Conservation (phyloP, 306 rosid genomes). For the Datisca glomerata region DNA sequence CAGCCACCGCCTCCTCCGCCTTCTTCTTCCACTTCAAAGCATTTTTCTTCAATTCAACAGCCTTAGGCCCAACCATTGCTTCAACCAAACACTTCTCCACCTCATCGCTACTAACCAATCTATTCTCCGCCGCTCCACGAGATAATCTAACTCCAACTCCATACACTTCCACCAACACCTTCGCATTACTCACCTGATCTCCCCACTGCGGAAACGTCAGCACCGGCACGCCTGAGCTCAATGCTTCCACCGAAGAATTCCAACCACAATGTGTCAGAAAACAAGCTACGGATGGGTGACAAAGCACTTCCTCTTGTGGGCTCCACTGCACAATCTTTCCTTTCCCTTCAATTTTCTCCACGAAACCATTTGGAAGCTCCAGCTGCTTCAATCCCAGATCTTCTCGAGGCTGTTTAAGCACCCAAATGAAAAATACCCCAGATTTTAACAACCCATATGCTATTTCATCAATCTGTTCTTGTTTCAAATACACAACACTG, state of each 20-base stretch:
- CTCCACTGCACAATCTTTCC: conserved; percentile 28
- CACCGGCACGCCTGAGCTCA: conserved; percentile 31
- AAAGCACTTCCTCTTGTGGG: conserved; percentile 24
- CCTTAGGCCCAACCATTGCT: conserved; percentile 23
- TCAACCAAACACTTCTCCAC: conserved; percentile 21
- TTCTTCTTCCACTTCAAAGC: conserved; percentile 21
- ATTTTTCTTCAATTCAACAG: conserved; percentile 20
- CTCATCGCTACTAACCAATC: conserved; percentile 21
- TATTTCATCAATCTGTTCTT: conserved; percentile 26
- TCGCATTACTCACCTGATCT: conserved; percentile 62
- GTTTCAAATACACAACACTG: conserved; percentile 18
- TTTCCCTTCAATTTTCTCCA: conserved; percentile 10
- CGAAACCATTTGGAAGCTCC: conserved; percentile 13
- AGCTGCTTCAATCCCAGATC: neutral
- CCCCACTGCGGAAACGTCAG: conserved; percentile 74
- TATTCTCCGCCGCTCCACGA: conserved; percentile 20
- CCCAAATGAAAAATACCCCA: conserved; percentile 25
- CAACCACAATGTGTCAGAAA: conserved; percentile 57
- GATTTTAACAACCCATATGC: conserved; percentile 17
- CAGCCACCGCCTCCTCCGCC: conserved; percentile 19
- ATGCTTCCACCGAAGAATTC: conserved; percentile 48
- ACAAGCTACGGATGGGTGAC: conserved; percentile 23
- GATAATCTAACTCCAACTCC: conserved; percentile 25
- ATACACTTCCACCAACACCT: conserved; percentile 40
- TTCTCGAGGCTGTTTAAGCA: conserved; percentile 15